These are phyloP conservation scores for Bipolaris sorokiniana DNA, from an alignment of 2,329 filamentous ascomycete genomes.

Conservation along the genomic window DNA sequence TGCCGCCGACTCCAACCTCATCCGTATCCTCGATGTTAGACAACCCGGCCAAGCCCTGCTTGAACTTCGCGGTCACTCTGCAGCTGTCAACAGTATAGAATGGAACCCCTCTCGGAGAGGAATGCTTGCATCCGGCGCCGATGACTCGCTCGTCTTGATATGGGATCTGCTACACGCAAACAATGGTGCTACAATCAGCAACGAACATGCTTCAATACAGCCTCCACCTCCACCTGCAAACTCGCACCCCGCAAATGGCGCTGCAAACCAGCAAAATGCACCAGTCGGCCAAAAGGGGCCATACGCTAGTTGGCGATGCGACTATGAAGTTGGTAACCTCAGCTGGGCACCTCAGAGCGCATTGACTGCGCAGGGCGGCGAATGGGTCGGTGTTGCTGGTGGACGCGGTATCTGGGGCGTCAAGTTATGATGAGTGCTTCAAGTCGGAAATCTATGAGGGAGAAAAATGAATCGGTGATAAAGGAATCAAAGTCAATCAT, in stretches of 20 bases:
- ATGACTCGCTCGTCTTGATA: constrained; percentile 88
- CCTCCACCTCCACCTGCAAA: constrained; percentile 32
- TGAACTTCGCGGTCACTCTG: constrained; percentile 87
- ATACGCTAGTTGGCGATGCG: constrained; percentile 80
- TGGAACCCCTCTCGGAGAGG: constrained; percentile 91
- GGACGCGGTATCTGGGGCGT: constrained; percentile 84
- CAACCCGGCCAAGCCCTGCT: constrained; percentile 95
- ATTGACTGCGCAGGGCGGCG: constrained; percentile 71
- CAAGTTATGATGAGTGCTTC: constrained; percentile 50
- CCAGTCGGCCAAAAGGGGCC: constrained; percentile 67
- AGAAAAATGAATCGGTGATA: not conserved
- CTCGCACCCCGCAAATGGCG: constrained; percentile 37
- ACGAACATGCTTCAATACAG: constrained; percentile 43
- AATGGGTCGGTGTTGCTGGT: constrained; percentile 84
- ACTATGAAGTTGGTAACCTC: constrained; percentile 84
- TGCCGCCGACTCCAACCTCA: constrained; percentile 87
- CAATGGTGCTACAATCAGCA: constrained; percentile 58
- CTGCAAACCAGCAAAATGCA: constrained; percentile 31
- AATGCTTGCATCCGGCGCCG: constrained; percentile 86
- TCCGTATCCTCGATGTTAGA: constrained; percentile 93
- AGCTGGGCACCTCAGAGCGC: constrained; percentile 80
- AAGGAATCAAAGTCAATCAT: not conserved
- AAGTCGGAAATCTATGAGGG: not conserved
- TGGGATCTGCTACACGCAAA: constrained; percentile 87
- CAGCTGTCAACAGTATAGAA: constrained; percentile 88